Base-by-base conservation (phyloP, 2,329 filamentous ascomycete species). In the Elsinoe perseae region DNA sequence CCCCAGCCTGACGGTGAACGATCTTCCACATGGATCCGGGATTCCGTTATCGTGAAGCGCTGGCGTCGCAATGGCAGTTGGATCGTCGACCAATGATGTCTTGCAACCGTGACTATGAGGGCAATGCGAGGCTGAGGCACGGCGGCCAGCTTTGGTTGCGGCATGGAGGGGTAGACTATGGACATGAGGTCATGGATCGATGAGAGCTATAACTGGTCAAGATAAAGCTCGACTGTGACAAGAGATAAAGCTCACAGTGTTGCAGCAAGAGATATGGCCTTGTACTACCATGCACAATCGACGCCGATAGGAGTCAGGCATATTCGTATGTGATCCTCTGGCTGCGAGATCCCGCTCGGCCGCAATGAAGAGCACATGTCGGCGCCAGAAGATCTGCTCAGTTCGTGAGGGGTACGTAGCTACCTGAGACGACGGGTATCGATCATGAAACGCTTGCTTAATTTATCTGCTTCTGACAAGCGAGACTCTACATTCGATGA, bases 151-250 rank as follows among this genome's bases (percentile, higher is more conserved):
- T 52, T 12, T 14, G 10, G 16, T 23, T 20, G 48, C 48, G 28
- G 48, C 32, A 16, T 52, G 48, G 48, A 52, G 48, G 48, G 48
- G 48, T 52, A 52, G 48, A 52, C 28, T 25, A 30, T 32, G 48
- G 48, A 30, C 48, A 52, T 52, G 48, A 52, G 48, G 48, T 52
- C 48, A 52, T 52, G 48, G 48, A 52, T 38, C 20, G 30, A 18
- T 30, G 25, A 12, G 44, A 32, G 25, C 44, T 50, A 30, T 50
- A 30, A 36, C 21, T 28, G 48, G 25, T 34, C 48, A 16, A 52
- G 32, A 34, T 52, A 52, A 34, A 34, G 28, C 25, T 34, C n/a
- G 21, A 8, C 2, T 2, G 5, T 30, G 27, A 14, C 28, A 52
- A 30, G 30, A 52, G 48, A 52, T 52, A 52, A 52, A 52, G 48